A percentile compares a stretch with the other conserved stretches of the same genome.
These are phyloP conservation scores for Phlyctochytrium arcticum DNA, from an alignment of 192 early-diverging fungal genomes.

Conservation along the genomic window DNA sequence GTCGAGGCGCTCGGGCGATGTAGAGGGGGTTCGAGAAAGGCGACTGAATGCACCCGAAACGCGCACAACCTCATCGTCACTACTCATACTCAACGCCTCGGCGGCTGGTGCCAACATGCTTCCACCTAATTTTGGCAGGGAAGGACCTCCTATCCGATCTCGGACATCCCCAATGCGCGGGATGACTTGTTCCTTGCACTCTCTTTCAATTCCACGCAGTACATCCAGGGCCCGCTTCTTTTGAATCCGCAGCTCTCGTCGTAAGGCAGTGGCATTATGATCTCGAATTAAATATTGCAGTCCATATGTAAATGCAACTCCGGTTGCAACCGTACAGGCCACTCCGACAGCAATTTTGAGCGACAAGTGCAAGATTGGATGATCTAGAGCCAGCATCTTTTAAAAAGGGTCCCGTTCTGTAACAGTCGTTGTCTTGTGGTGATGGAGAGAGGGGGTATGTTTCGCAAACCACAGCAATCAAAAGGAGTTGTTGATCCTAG, in stretches of 20 bases:
- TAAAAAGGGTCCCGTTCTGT: too few relatives aligned
- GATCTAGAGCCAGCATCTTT: conserved; percentile 1
- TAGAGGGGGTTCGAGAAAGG: neutral
- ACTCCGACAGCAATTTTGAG: conserved; percentile 28
- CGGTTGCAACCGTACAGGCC: conserved; percentile 37
- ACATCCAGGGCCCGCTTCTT: conserved; percentile 2
- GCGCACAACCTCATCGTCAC: too few relatives aligned
- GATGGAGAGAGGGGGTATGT: too few relatives aligned
- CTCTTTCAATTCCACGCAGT: neutral
- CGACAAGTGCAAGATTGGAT: conserved; percentile 14
- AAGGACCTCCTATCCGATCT: neutral
- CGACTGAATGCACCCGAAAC: neutral
- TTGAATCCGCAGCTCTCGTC: conserved; percentile 16
- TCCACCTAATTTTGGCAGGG: too few relatives aligned
- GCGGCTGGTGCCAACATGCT: neutral
- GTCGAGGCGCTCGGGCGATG: neutral
- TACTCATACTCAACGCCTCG: too few relatives aligned
- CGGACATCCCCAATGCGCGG: neutral
- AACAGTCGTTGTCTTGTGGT: too few relatives aligned
- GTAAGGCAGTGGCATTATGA: conserved; percentile 28
- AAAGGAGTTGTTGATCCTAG: too few relatives aligned
- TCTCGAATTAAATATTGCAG: conserved; percentile 30
- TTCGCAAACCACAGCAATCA: too few relatives aligned
- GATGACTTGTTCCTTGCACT: neutral
- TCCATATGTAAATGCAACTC: conserved; percentile 28